These are phyloP conservation scores for Pugionium cornutum DNA, from an alignment of 345 rosid genomes.

Conservation along the genomic window DNA sequence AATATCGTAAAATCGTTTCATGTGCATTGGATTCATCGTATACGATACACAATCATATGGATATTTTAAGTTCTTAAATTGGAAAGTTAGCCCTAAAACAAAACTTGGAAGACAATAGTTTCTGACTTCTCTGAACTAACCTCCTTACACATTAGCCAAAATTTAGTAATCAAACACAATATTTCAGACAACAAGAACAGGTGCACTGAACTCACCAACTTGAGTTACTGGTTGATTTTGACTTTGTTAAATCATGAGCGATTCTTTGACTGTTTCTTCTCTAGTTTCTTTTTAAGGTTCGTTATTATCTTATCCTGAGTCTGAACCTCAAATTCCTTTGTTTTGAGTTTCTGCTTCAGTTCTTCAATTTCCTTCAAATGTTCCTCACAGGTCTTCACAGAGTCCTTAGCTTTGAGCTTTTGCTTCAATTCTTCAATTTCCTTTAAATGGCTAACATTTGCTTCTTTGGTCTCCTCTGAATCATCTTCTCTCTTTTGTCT, in stretches of 20 bases:
- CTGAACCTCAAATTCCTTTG: conserved; percentile 41
- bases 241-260: neutral
- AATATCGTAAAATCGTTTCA: conserved; percentile 6
- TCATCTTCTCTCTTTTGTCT: conserved; percentile 40
- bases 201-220: neutral
- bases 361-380: no score
- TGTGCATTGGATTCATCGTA: conserved; percentile 6
- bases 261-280: conserved; percentile 13
- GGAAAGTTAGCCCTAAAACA: conserved; percentile 2
- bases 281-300: conserved; percentile 41
- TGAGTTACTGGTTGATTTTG: conserved; percentile 4
- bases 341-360: conserved; percentile 49
- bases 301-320: conserved; percentile 55
- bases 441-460: conserved; percentile 11
- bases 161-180: neutral
- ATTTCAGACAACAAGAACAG: conserved; percentile 8
- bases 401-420: no score
- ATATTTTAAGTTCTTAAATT: conserved; percentile 8
- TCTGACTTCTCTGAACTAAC: neutral
- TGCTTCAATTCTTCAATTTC: conserved; percentile 31
- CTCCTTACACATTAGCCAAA: conserved; percentile 18
- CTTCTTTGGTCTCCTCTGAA: conserved; percentile 15
- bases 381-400: no score
- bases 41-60: conserved; percentile 17
- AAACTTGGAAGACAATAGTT: conserved; percentile 16